Evolutionary conservation across 2,329 filamentous ascomycete genomes (phyloP).

Genomic region (Elsinoe australis): DNA sequence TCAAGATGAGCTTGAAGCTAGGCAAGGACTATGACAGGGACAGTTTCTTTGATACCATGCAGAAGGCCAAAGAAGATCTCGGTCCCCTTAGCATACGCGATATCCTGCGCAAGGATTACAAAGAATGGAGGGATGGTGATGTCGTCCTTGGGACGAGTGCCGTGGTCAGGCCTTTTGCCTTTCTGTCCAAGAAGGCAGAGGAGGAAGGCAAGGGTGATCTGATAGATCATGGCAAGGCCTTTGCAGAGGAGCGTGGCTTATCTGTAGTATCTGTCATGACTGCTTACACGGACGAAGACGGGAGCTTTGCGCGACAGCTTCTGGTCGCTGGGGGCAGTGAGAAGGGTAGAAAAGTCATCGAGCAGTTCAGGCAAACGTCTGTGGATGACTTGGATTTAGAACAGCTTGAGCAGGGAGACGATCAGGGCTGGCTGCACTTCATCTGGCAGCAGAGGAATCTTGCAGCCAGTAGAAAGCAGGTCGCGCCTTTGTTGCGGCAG

Average conservation of each 20-base stretch:
- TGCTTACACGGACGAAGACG: constrained; percentile 46
- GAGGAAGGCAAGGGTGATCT: constrained; percentile 37
- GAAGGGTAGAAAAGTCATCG: constrained; percentile 43
- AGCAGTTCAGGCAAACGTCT: constrained; percentile 46
- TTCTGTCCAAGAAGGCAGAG: constrained; percentile 50
- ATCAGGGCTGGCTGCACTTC: constrained; percentile 40
- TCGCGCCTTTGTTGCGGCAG: constrained; percentile 51
- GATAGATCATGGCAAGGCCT: constrained; percentile 43
- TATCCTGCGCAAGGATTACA: constrained; percentile 75
- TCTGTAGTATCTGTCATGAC: constrained; percentile 64
- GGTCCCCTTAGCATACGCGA: constrained; percentile 54
- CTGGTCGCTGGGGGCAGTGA: constrained; percentile 56
- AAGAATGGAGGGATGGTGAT: constrained; percentile 58
- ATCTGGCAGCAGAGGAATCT: constrained; percentile 60
- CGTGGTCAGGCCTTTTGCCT: constrained; percentile 55
- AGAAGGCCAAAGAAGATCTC: constrained; percentile 60
- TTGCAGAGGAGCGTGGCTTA: constrained; percentile 51
- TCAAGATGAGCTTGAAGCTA: constrained; percentile 33
- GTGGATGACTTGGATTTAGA: constrained; percentile 49
- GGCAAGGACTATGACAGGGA: constrained; percentile 44
- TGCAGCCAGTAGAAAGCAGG: constrained; percentile 55
- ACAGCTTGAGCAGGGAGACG: constrained; percentile 37
- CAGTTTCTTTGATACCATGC: constrained; percentile 53
- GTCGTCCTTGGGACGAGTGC: constrained; percentile 60
- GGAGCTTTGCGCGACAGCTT: constrained; percentile 57